Evolutionary conservation across 805 yeast genomes (phyloP).

Genomic region (Torulaspora indica): DNA sequence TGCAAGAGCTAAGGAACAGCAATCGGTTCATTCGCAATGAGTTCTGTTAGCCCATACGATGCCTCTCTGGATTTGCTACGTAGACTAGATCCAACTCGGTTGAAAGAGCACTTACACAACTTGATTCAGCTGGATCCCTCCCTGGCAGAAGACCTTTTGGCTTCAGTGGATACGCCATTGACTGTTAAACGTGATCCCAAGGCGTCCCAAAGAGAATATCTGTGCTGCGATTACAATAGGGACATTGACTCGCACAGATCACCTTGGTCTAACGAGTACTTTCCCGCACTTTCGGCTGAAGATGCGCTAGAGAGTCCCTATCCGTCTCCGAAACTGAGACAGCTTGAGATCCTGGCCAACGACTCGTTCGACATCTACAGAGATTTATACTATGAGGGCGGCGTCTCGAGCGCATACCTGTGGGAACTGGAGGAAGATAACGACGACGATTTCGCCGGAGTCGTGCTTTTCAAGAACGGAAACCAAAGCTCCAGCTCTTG

Average conservation of each 20-base stretch:
- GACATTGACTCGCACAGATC: conserved; percentile 91
- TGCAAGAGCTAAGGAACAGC: neutral
- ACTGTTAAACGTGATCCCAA: conserved; percentile 31
- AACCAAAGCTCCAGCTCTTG: conserved; percentile 51
- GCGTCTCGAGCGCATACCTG: conserved; percentile 78
- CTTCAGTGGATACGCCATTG: conserved; percentile 85
- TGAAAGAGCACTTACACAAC: conserved; percentile 44
- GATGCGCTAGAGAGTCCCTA: conserved; percentile 66
- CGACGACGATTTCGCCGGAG: conserved; percentile 71
- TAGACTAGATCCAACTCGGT: conserved; percentile 64
- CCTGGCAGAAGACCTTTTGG: conserved; percentile 78
- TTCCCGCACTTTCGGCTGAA: conserved; percentile 37
- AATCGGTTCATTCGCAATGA: conserved; percentile 2
- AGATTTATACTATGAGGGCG: conserved; percentile 94
- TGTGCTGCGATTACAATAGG: conserved; percentile 90
- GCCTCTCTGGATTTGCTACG: conserved; percentile 75
- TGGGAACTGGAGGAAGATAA: conserved; percentile 76
- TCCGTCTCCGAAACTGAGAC: conserved; percentile 63
- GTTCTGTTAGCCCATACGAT: conserved; percentile 43
- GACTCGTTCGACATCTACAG: conserved; percentile 89
- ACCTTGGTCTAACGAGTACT: conserved; percentile 80
- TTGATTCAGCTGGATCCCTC: conserved; percentile 50
- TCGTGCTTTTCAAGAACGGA: conserved; percentile 71
- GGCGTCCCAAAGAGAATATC: conserved; percentile 50
- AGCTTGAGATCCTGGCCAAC: conserved; percentile 75